These are phyloP conservation scores for Whalleya microplaca DNA, from an alignment of 2,329 filamentous ascomycete species.

Conservation along the genomic window DNA sequence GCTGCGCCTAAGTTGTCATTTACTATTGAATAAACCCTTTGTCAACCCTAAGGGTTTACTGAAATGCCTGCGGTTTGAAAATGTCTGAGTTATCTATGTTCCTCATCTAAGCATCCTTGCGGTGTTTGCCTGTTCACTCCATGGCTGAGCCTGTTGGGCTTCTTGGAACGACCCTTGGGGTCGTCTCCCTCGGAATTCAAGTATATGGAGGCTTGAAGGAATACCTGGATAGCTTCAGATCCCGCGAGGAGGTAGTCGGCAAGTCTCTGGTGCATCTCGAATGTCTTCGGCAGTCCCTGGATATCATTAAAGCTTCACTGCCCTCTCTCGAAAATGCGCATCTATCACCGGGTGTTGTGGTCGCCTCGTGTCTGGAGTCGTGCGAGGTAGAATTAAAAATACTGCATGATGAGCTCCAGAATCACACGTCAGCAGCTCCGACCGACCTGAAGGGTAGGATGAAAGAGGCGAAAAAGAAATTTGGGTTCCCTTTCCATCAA, in stretches of 20 bases:
- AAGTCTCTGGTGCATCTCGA: constrained; percentile 6
- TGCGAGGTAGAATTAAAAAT: constrained; percentile 1
- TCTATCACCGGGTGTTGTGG: not conserved
- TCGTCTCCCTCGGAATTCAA: constrained; percentile 22
- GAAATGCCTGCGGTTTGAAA: no score
- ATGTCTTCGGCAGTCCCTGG: not conserved
- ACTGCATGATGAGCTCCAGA: constrained; percentile 5
- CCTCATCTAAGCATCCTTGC: no score
- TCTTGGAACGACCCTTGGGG: constrained; percentile 7
- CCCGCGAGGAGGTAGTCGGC: constrained; percentile 3
- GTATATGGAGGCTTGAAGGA: constrained; percentile 9
- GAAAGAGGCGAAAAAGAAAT: constrained; percentile 12
- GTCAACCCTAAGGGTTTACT: no score
- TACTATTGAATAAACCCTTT: no score
- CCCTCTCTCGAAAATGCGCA: constrained; percentile 2
- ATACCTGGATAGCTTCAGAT: constrained; percentile 12
- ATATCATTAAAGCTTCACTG: constrained; percentile 1
- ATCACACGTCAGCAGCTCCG: not conserved
- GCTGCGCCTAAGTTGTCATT: no score
- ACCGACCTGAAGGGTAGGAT: constrained; percentile 9
- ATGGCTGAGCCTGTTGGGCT: constrained; percentile 11
- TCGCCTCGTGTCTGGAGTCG: constrained; percentile 4
- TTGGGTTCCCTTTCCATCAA: constrained; percentile 8
- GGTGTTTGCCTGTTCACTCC: not conserved
- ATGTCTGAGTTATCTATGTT: no score